These are phyloP conservation scores for Baorangia bicolor DNA, from an alignment of 768 basidiomycete genomes.

Conservation along the genomic window DNA sequence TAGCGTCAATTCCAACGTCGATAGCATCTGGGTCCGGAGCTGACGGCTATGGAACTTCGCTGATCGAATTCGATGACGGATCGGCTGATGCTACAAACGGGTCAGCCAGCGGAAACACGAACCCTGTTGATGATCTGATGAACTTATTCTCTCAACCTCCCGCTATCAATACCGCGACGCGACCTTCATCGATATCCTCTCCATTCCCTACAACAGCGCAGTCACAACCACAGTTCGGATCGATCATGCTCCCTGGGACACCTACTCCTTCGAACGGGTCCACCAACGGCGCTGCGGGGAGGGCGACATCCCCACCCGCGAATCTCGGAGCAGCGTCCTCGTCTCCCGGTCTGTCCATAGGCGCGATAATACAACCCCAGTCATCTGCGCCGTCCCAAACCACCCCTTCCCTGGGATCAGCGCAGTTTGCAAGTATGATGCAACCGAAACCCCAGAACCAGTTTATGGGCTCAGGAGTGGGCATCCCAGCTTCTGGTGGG, in stretches of 20 bases:
- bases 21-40: conserved; percentile 35
- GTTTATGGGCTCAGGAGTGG: neutral
- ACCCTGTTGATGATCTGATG: conserved; percentile 56
- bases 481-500: neutral
- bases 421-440: conserved; percentile 16
- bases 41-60: conserved; percentile 40
- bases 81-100: conserved; percentile 13
- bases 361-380: conserved; percentile 5
- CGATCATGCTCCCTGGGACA: conserved; percentile 45
- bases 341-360: neutral
- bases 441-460: conserved; percentile 21
- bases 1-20: conserved; percentile 68
- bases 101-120: conserved; percentile 19
- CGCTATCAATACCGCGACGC: conserved; percentile 28
- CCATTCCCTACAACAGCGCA: conserved; percentile 14
- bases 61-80: conserved; percentile 78
- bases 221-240: conserved; percentile 33
- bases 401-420: neutral
- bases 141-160: conserved; percentile 49
- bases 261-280: conserved; percentile 29
- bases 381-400: neutral
- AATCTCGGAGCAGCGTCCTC: conserved; percentile 4
- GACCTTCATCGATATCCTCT: conserved; percentile 21
- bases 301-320: conserved; percentile 15
- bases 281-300: conserved; percentile 7